Conservation (phyloP, 2,329 filamentous ascomycete species). For the Aureobasidium sp. region DNA sequence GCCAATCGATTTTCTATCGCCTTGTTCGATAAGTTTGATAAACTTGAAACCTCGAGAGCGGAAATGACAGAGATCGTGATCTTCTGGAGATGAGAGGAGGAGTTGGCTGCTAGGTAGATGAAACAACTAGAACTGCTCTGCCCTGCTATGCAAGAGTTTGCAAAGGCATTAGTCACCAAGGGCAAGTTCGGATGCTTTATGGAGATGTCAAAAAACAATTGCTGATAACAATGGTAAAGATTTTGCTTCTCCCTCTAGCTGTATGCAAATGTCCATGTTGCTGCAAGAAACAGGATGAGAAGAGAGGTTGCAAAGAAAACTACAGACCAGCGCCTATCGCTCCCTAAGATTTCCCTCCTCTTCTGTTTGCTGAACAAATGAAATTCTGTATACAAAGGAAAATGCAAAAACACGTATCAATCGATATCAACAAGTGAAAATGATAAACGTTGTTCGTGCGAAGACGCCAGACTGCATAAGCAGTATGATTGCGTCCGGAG, state of each 20-base stretch:
- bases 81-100: not conserved
- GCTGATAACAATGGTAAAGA: not conserved
- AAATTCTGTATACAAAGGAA: not conserved
- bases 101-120: not conserved
- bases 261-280: not conserved
- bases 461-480: not conserved
- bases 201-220: not conserved
- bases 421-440: not conserved
- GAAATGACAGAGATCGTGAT: not conserved
- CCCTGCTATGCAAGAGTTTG: not conserved
- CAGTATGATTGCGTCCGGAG: not conserved
- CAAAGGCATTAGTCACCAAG: not conserved
- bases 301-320: not conserved
- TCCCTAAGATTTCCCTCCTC: not conserved
- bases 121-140: not conserved
- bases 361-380: not conserved
- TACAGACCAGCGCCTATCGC: not conserved
- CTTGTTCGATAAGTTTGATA: not conserved
- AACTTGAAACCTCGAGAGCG: not conserved
- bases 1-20: not conserved
- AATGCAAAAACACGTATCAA: not conserved
- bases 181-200: too few relatives aligned
- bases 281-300: not conserved
- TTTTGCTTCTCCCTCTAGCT: not conserved
- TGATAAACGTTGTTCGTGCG: not conserved